Evolutionary conservation across 176 grass and related monocot genomes (phyloP).

Genomic region (Avena atlantica): DNA sequence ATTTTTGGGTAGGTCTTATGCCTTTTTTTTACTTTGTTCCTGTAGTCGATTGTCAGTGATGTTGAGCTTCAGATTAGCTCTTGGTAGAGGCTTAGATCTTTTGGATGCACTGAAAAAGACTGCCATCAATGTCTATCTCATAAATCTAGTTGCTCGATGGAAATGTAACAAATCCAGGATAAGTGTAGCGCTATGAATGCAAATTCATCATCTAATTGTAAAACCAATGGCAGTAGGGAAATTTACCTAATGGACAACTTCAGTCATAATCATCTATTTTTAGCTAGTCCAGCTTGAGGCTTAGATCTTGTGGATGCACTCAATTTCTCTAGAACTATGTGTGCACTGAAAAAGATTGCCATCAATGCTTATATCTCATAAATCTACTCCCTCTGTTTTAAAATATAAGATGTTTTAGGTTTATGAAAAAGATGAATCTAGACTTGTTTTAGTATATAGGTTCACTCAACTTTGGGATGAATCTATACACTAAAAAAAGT

Average conservation of each 20-base stretch:
- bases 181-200: background rate
- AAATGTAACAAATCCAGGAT: conserved; percentile 28
- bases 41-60: background rate
- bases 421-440: no score
- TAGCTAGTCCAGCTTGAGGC: background rate
- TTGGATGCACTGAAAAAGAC: conserved; percentile 27
- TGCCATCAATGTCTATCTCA: background rate
- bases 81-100: background rate
- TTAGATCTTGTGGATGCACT: conserved; percentile 1
- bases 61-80: conserved; percentile 3
- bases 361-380: background rate
- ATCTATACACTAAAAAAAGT: no score
- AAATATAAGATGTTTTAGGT: no score
- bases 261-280: background rate
- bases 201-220: conserved; percentile 12
- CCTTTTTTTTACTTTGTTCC: background rate
- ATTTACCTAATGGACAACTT: background rate
- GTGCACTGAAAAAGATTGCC: conserved; percentile 4
- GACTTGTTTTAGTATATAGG: no score
- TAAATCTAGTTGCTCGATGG: conserved; percentile 14
- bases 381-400: background rate
- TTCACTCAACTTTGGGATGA: no score
- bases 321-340: no score
- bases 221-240: background rate
- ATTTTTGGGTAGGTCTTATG: background rate